Base-by-base conservation (phyloP, 106 monocot species). In the Narthecium ossifragum region DNA sequence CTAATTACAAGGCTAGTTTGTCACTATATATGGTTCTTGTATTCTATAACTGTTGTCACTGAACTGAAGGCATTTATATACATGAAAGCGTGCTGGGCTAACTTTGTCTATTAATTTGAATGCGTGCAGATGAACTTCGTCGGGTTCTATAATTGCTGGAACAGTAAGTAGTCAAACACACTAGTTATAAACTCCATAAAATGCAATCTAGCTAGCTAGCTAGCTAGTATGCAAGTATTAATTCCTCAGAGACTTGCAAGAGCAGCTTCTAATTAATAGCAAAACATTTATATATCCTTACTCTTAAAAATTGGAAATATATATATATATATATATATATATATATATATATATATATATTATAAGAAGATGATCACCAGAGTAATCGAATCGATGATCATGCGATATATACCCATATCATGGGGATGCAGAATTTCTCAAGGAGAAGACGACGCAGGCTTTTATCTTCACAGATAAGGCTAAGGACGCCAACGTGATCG, bases 101-200 rank as follows among this genome's bases (percentile, higher is more conserved):
- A n/a, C n/a, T 49, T 7, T 47, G 26, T 1, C 5, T 62, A 48
- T 8, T 5, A 38, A 2, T 34, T 55, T 43, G 28, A 8, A 11
- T 60, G 10, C 2, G 33, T 61, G 64, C 73, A 73, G 77, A 83
- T 83, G 83, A 41, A 78, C 37, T 78, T 83, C 27, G 83, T 83
- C 6, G 41, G 46, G 13, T 83, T 70, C 70, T 83, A 47, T 54
- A 40, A 53, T 32, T 77, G 83, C 31, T 78, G 78, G 77, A 78
- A 83, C 61, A 73, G 83, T 83, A 65, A 73, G 73, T 70, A 54
- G 2, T 13, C 10, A 23, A 4, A 47, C 11, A 61, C 3, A 10
- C 11, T 33, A 11, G 7, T 26, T 7, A 8, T 3, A 27, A 11
- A 33, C 28, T 34, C 18, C 18, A 18, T 15, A 57, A 31, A 10